Evolutionary conservation across 2,329 filamentous ascomycete species (phyloP).

Genomic region (Neodidymelliopsis sp.): DNA sequence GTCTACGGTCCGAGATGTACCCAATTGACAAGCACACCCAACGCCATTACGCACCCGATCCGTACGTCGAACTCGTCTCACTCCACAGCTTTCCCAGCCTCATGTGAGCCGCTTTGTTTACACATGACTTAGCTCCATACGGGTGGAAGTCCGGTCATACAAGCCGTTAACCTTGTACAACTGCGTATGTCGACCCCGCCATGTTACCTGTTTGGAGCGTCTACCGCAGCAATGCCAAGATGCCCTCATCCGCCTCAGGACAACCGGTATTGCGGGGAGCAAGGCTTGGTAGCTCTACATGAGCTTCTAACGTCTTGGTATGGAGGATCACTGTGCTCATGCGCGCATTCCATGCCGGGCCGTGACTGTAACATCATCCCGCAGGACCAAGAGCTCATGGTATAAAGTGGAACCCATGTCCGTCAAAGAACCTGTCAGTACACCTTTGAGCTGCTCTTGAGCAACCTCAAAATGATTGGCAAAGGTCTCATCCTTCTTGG

Average conservation of each 20-base stretch:
- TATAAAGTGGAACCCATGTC: conserved; percentile 5
- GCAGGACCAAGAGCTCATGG: neutral
- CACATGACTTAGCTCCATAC: conserved; percentile 10
- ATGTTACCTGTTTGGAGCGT: conserved; percentile 15
- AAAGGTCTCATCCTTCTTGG: conserved; percentile 34
- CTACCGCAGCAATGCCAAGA: conserved; percentile 25
- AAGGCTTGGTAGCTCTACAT: conserved; percentile 23
- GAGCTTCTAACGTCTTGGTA: conserved; percentile 18
- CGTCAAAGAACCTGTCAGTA: neutral
- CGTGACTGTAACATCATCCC: no score
- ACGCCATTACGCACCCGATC: conserved; percentile 14
- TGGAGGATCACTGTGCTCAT: conserved; percentile 2
- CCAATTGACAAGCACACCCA: conserved; percentile 16
- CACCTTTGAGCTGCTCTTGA: conserved; percentile 3
- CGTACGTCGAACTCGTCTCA: conserved; percentile 2
- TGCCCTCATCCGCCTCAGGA: conserved; percentile 12
- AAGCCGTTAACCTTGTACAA: conserved; percentile 11
- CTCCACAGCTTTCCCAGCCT: conserved; percentile 20
- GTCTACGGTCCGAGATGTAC: conserved; percentile 23
- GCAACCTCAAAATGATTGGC: conserved; percentile 30
- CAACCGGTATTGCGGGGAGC: conserved; percentile 31
- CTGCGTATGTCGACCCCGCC: conserved; percentile 17
- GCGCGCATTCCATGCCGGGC: conserved; percentile 14
- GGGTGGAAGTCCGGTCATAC: conserved; percentile 18
- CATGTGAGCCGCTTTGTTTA: conserved; percentile 4